phyloP scores from a whole-genome alignment of 805 yeast genomes.

The Vanderwaltozyma verrucispora region DNA sequence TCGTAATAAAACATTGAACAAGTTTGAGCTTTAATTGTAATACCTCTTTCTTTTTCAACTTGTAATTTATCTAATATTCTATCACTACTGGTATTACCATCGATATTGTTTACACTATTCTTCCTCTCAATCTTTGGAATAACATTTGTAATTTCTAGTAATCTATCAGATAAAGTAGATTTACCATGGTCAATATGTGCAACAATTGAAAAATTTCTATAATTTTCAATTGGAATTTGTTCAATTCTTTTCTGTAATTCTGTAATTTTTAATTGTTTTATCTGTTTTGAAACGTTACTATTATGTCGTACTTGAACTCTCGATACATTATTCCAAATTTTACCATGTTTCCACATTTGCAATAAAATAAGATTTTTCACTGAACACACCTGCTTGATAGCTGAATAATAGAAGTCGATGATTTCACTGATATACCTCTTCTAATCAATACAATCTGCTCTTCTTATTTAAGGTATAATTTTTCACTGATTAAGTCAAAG shows the following conservation, averaged over 20 bases:
- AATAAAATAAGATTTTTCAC: too few species aligned
- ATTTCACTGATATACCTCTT: too few species aligned
- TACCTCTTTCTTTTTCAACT: slow-evolving; percentile 93
- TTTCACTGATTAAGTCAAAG: too few species aligned
- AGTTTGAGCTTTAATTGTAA: slow-evolving; percentile 94
- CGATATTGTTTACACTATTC: too few species aligned
- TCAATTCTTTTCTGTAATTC: slow-evolving; percentile 47
- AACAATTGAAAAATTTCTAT: slow-evolving; percentile 85
- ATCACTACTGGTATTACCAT: slow-evolving; percentile 34
- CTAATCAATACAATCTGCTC: too few species aligned
- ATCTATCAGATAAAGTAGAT: slow-evolving; percentile 80
- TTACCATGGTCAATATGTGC: slow-evolving; percentile 93
- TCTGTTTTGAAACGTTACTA: slow-evolving; percentile 1
- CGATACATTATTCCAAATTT: not conserved
- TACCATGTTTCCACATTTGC: not conserved
- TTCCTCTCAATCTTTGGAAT: slow-evolving; percentile 51
- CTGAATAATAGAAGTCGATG: too few species aligned
- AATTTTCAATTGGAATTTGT: slow-evolving; percentile 73
- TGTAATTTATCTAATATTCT: slow-evolving; percentile 88
- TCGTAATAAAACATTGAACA: slow-evolving; percentile 81
- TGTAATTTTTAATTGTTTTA: not conserved
- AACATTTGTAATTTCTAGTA: slow-evolving; percentile 82
- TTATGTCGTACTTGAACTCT: not conserved
- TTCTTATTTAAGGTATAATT: too few species aligned
- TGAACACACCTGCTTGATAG: too few species aligned